Evolutionary conservation across 345 rosid genomes (phyloP), one percentile per base, ranked within the genome.

Genomic region (Physaria fendleri): DNA sequence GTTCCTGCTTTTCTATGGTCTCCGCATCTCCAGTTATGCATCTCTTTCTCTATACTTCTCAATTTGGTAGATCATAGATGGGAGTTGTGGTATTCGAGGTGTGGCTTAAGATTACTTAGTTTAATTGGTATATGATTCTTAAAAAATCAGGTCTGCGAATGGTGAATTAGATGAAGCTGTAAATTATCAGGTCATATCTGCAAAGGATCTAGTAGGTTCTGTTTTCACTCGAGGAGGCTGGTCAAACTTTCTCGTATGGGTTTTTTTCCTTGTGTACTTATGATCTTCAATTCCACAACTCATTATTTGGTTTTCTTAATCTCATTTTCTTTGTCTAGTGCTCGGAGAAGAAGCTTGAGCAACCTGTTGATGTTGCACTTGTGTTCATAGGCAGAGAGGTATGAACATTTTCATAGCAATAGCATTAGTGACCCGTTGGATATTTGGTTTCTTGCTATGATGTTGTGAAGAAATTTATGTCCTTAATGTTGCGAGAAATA

Each of bases 301-400:
- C 61, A 40, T 3, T 27, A 8, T 13, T 43, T 60, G 17, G 38
- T 33, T 28, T 29, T 62, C 45, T 46, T 4, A 14, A 33, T 29
- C 55, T 52, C 37, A 41, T 46, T 35, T 57, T 64, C 21, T 18
- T 62, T 60, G 33, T 22, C 13, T 55, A 93, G 96, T 89, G 99
- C 75, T 67, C 90, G 10, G 77, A 65, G 65, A 76, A 76, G 76
- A 77, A 87, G 65, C 64, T 53, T 63, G 71, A 64, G 46, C 85
- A 77, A 25, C 48, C 81, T 37, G 73, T 80, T 66, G 96, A 85
- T 68, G 73, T 90, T 15, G 96, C 92, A 4, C 79, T 87, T 67
- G 81, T 93, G 68, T 90, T 93, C 79, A 77, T 90, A 18, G 97
- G 99, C 57, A 78, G 85, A 70, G 83, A 85, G 92, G 99, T 93